These are phyloP conservation scores for Physcia stellaris DNA, from an alignment of 495 filamentous ascomycete genomes.

Conservation along the genomic window DNA sequence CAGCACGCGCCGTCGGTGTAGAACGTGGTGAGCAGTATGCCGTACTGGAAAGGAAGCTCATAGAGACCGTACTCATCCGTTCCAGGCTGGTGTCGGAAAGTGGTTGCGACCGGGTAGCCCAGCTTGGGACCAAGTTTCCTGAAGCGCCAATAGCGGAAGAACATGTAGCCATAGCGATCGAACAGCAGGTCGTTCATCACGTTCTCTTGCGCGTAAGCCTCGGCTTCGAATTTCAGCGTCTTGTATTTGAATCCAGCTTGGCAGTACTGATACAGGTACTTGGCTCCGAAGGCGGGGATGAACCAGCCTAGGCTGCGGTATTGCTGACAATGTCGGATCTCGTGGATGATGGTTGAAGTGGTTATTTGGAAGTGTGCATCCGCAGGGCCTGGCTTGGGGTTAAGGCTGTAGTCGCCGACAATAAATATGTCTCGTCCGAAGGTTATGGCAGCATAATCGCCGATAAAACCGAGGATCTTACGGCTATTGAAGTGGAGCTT, in stretches of 20 bases:
- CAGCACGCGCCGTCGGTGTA: background rate
- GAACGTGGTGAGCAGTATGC: background rate
- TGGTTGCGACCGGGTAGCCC: background rate
- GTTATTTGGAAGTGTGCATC: background rate
- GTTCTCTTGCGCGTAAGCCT: background rate
- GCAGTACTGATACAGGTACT: background rate
- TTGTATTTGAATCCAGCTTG: background rate
- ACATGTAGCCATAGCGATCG: background rate
- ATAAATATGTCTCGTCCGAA: background rate
- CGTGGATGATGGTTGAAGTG: background rate
- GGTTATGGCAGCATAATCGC: background rate
- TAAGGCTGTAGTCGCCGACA: background rate
- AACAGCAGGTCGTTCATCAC: background rate
- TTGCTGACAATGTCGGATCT: background rate
- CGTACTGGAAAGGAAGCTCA: background rate
- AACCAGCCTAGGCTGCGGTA: background rate
- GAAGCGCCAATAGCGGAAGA: background rate
- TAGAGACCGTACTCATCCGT: background rate
- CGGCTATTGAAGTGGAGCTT: background rate
- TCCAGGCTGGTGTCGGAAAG: background rate
- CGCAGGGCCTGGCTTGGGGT: background rate
- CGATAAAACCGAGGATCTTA: background rate
- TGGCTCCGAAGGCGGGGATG: background rate
- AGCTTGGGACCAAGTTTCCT: background rate
- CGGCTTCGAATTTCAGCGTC: background rate